A percentile compares a stretch with the other conserved stretches of the same genome.
phyloP scores from a whole-genome alignment of 805 yeast species.

The Kodamaea sagamina region DNA sequence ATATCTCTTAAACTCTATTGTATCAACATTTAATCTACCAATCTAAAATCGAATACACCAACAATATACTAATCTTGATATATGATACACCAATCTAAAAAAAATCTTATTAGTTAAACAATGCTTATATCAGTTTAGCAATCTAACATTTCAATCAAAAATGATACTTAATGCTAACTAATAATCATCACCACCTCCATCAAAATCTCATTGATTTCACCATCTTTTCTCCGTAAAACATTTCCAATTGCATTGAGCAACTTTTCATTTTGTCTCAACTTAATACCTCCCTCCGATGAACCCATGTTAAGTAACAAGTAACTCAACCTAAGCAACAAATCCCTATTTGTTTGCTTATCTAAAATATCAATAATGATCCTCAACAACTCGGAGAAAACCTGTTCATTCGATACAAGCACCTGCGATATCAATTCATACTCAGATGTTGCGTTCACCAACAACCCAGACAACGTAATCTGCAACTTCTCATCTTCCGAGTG shows the following conservation, averaged over 20 bases:
- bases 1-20: no score
- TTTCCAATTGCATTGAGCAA: constrained; percentile 14
- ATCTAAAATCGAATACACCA: no score
- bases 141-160: no score
- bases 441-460: constrained; percentile 43
- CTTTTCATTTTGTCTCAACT: constrained; percentile 9
- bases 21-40: no score
- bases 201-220: constrained; percentile 17
- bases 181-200: constrained; percentile 18
- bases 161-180: no score
- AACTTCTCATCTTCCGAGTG: constrained; percentile 33
- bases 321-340: constrained; percentile 31
- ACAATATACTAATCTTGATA: no score
- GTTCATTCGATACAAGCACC: constrained; percentile 22
- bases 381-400: constrained; percentile 20
- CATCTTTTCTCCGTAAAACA: constrained; percentile 9
- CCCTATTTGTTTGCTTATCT: constrained; percentile 23
- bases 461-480: constrained; percentile 36
- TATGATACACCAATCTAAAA: no score
- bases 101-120: no score
- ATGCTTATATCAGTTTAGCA: no score
- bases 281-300: constrained; percentile 4
- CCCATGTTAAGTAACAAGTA: constrained; percentile 25
- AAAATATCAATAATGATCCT: constrained; percentile 25
- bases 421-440: constrained; percentile 39